Base-by-base conservation (phyloP, 1,139 yeast species). In the Candida freyschussii region DNA sequence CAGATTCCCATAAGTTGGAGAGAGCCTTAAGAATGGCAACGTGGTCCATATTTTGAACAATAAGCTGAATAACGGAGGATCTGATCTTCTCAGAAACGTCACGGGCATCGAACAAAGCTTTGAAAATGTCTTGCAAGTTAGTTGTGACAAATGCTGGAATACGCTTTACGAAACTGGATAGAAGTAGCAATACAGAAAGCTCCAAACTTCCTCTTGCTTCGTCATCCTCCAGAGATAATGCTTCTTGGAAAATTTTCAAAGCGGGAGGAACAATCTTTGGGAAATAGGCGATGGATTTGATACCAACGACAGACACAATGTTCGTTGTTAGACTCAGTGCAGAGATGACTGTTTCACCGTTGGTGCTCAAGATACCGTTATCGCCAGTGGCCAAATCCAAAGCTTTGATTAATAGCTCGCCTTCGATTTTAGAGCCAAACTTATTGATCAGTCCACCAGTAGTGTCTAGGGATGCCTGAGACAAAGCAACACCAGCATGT, bases 61-160 rank as follows among this genome's bases (percentile, higher is more conserved):
- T 60, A 26, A 79, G 62, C 31, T 73, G 70, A 42, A 87, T 60
- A n/a, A 86, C 68, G 19, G 79, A 72, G 13, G 80, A 63, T 52
- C 94, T 72, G 25, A 84, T 68, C 6, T 72, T 60, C 27, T 67
- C 69, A 12, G 76, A 72, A 33, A 83, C 80, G 27, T 64, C 64
- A 32, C 69, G 66, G 31, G 86, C 75, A 27, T 64, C 61, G 44
- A 86, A 71, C 15, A 81, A 61, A 10, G 78, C 65, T 34, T 65
- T 60, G 39, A 86, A 59, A 31, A 85, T 70, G 33, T 76, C 75
- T 36, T 69, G 71, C 47, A 87, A 63, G 44, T 78, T 78, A 7
- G 93, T 75, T 14, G 75, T 66, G 63, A 91, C 72, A 55, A 91
- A 91, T 11, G 86, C 80, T 24, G 98, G 97, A 46, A 93, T 78